Percentiles rank a stretch among this genome's conserved stretches.
Evolutionary conservation across 306 rosid species (phyloP).

Genomic region (barrel medic (Medicago truncatula)): MtrunA17r5.0-ANR NC_053047.1:1311501-1312000

Average conservation of each 20-base stretch:
- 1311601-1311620: slow-evolving; percentile 70
- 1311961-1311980: too few relatives aligned
- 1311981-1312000: background rate
- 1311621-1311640: slow-evolving; percentile 93
- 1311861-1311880: background rate
- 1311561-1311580: slow-evolving; percentile 68
- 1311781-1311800: slow-evolving; percentile 91
- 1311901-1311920: background rate
- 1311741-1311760: slow-evolving; percentile 67
- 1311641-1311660: slow-evolving; percentile 68
- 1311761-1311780: slow-evolving; percentile 72
- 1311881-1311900: background rate
- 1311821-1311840: slow-evolving; percentile 49
- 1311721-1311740: slow-evolving; percentile 57
- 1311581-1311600: slow-evolving; percentile 75
- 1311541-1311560: slow-evolving; percentile 79
- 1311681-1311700: slow-evolving; percentile 69
- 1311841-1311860: background rate
- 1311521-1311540: slow-evolving; percentile 40
- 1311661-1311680: slow-evolving; percentile 66
- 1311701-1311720: slow-evolving; percentile 67
- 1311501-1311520: slow-evolving; percentile 44
- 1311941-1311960: too few relatives aligned
- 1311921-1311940: too few relatives aligned
- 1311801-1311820: slow-evolving; percentile 91